Conservation (phyloP, 2,329 filamentous ascomycete genomes). For the Botrytis hyacinthi region DNA sequence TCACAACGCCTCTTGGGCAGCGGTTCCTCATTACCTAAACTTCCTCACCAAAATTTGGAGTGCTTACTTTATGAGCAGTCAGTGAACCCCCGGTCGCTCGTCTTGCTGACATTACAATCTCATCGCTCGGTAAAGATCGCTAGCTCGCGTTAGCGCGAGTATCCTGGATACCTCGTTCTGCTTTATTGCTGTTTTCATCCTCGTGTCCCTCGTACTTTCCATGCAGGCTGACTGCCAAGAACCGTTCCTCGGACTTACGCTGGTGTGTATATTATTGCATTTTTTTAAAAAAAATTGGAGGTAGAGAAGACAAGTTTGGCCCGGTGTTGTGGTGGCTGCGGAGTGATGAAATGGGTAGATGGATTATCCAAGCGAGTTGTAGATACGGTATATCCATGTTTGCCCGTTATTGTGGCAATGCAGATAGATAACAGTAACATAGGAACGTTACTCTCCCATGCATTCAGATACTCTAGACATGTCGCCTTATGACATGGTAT, state of each 20-base stretch:
- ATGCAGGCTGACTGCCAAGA: constrained; percentile 29
- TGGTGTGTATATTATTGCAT: background rate
- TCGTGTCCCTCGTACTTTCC: constrained; percentile 14
- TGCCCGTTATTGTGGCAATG: background rate
- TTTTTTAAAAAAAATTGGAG: too few relatives aligned
- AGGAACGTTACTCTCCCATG: background rate
- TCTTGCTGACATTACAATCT: constrained; percentile 25
- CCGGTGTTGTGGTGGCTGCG: background rate
- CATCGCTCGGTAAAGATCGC: constrained; percentile 20
- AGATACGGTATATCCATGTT: background rate
- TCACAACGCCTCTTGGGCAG: background rate
- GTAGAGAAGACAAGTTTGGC: background rate
- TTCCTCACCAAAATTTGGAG: constrained; percentile 27
- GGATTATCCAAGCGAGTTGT: background rate
- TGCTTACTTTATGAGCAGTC: constrained; percentile 19
- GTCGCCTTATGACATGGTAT: background rate
- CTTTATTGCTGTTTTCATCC: constrained; percentile 10
- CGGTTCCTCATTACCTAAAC: background rate
- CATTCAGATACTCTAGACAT: background rate
- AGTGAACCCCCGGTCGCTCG: constrained; percentile 9
- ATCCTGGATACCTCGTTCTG: background rate
- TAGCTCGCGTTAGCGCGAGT: background rate
- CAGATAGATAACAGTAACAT: background rate
- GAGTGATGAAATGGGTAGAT: background rate
- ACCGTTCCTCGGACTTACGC: constrained; percentile 16